Conservation (phyloP, 768 basidiomycete species). For the Podaxis rugospora region DNA sequence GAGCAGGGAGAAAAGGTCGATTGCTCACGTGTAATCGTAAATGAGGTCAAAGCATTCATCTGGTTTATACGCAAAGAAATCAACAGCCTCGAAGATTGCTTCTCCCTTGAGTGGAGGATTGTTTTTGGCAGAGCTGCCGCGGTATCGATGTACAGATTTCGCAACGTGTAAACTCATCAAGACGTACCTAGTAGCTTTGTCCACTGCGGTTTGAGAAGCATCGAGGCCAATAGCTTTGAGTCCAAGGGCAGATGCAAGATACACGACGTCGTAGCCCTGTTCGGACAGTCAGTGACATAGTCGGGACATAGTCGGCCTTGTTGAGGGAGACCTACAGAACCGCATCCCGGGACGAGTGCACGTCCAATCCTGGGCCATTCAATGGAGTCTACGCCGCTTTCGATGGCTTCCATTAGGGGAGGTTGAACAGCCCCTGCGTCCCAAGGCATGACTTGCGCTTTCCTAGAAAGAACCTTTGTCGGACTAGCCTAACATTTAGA, state of each 20-base stretch:
- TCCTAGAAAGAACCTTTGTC: slow-evolving; percentile 26
- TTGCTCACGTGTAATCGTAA: slow-evolving; percentile 60
- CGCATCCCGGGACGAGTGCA: slow-evolving; percentile 43
- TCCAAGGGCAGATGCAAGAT: slow-evolving; percentile 45
- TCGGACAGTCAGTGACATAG: neutral
- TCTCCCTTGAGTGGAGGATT: slow-evolving; percentile 17
- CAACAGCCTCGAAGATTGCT: slow-evolving; percentile 34
- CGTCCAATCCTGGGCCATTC: slow-evolving; percentile 33
- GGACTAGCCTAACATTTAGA: neutral
- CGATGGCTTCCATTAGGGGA: slow-evolving; percentile 47
- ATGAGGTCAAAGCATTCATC: slow-evolving; percentile 47
- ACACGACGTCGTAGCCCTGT: slow-evolving; percentile 60
- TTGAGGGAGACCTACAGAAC: slow-evolving; percentile 27
- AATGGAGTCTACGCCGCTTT: slow-evolving; percentile 31
- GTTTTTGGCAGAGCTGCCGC: slow-evolving; percentile 10
- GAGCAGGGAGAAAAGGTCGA: neutral
- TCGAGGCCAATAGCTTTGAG: slow-evolving; percentile 51
- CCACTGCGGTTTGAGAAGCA: slow-evolving; percentile 49
- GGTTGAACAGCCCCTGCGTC: slow-evolving; percentile 53
- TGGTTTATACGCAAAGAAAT: slow-evolving; percentile 52
- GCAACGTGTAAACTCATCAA: no score
- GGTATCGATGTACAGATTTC: neutral
- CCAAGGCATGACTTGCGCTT: slow-evolving; percentile 56
- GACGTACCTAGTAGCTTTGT: slow-evolving; percentile 38
- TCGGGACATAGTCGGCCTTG: neutral